Evolutionary conservation across 768 basidiomycete genomes (phyloP), one percentile per base, ranked within the genome.

Genomic region (Amanita pallidorosea): DNA sequence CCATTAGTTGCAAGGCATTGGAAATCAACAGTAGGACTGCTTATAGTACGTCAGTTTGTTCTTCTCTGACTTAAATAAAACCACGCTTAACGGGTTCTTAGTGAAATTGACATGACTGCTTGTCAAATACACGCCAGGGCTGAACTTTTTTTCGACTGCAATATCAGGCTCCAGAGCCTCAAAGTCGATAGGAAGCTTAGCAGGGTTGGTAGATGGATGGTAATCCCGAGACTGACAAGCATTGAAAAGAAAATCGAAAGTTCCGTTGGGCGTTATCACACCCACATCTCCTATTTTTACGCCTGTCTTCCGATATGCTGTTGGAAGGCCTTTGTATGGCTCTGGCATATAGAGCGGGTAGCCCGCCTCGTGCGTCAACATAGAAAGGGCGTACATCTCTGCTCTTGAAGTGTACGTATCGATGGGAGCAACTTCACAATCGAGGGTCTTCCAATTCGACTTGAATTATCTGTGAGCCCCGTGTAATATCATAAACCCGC

Each of bases 1-100:
- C 58, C 58, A 9, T 45, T 34, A 8, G 55, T 35, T 2, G 41
- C 52, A 0, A 11, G 2, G 22, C 48, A 55, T 15, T 41, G 41
- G 40, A 55, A 22, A 11, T 25, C 25, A 27, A 27, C 6, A 5
- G 25, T 5, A 27, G 4, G 25, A 4, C 25, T 27, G 25, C 25
- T 27, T 27, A 7, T 27, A 7, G 4, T 7, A 4, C 25, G 25
- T 27, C 3, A 27, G 25, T 27, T 27, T 7, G 25, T 27, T 2
- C 1, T 27, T 5, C 25, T 1, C 2, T 23, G 25, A 27, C 4
- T 27, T 27, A 2, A 23, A 23, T 27, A 27, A 27, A 27, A 27
- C 25, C 7, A 4, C 7, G 25, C 3, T 5, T 27, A 7, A 27
- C 25, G 25, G 6, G 25, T 27, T 1, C 25, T 7, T 4, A 5